phyloP scores from a whole-genome alignment of 2,329 filamentous ascomycete species.

The Pseudogymnoascus sp. region DNA sequence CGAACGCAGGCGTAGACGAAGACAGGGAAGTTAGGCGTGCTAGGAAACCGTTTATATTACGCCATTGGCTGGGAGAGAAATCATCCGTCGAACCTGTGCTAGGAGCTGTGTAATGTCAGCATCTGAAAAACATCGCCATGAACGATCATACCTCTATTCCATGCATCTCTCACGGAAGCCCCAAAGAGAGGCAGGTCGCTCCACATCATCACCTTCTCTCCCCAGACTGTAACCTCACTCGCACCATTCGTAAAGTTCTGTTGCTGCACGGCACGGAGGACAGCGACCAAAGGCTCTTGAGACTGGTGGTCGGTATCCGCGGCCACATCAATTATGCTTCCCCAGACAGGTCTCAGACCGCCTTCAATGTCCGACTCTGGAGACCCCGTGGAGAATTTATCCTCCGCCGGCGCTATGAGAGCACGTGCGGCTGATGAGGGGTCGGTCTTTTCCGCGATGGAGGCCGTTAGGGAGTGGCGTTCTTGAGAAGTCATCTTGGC shows the following conservation, averaged over 20 bases:
- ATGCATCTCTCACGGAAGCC: slow-evolving; percentile 23
- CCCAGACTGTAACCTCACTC: slow-evolving; percentile 18
- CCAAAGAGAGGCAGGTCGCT: slow-evolving; percentile 26
- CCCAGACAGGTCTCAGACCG: slow-evolving; percentile 56
- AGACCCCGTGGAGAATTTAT: slow-evolving; percentile 10
- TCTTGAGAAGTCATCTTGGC: slow-evolving; percentile 1
- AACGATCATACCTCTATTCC: slow-evolving; percentile 24
- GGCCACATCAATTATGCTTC: slow-evolving; percentile 21
- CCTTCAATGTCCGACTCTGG: slow-evolving; percentile 61
- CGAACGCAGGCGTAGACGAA: slow-evolving; percentile 15
- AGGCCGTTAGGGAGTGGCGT: neutral
- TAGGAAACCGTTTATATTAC: slow-evolving; percentile 23
- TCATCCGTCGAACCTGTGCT: slow-evolving; percentile 12
- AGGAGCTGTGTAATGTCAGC: slow-evolving; percentile 15
- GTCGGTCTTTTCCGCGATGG: neutral
- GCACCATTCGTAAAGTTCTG: slow-evolving; percentile 15
- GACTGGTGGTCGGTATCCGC: slow-evolving; percentile 17
- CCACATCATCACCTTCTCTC: slow-evolving; percentile 23
- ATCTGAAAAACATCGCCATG: neutral
- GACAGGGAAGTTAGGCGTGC: slow-evolving; percentile 24
- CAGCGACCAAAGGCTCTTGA: slow-evolving; percentile 22
- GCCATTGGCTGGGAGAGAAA: slow-evolving; percentile 15
- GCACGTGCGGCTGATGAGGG: slow-evolving; percentile 1
- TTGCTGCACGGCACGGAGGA: slow-evolving; percentile 19
- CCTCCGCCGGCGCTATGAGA: neutral